Percentiles rank a stretch among this genome's conserved stretches.
phyloP scores from a whole-genome alignment of 805 yeast genomes.

The Torulaspora franciscae region DNA sequence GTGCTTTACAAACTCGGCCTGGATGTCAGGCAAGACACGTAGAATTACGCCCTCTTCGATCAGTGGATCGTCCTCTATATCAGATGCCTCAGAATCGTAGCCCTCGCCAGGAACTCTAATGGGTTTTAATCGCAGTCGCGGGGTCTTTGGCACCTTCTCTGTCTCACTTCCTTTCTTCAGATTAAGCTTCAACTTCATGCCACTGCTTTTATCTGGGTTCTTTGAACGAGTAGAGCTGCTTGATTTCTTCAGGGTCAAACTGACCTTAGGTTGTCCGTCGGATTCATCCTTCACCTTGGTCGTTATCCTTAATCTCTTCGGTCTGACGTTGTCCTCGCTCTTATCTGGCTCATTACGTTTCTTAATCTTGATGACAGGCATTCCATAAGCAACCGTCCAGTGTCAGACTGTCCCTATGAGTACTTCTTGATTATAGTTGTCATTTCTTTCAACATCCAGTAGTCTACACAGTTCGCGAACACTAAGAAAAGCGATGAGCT shows the following conservation, averaged over 20 bases:
- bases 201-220: constrained; percentile 10
- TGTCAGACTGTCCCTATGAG: neutral
- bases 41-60: constrained; percentile 81
- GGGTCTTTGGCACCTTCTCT: constrained; percentile 31
- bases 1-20: constrained; percentile 58
- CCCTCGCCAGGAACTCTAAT: constrained; percentile 86
- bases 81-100: constrained; percentile 95
- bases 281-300: constrained; percentile 13
- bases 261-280: constrained; percentile 22
- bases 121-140: constrained; percentile 52
- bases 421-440: neutral
- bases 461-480: neutral
- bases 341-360: constrained; percentile 22
- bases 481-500: constrained; percentile 6
- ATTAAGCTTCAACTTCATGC: constrained; percentile 24
- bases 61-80: constrained; percentile 89
- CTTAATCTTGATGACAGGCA: constrained; percentile 32
- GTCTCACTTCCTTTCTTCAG: constrained; percentile 30
- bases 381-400: neutral
- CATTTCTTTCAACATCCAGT: neutral
- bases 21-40: constrained; percentile 56
- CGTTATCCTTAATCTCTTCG: constrained; percentile 25
- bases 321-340: constrained; percentile 19
- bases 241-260: constrained; percentile 23
- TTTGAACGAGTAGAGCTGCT: constrained; percentile 5